A percentile compares a stretch with the other conserved stretches of the same genome.
phyloP scores from a whole-genome alignment of 2,329 filamentous ascomycete species.

The Ophiostoma sp. region DNA sequence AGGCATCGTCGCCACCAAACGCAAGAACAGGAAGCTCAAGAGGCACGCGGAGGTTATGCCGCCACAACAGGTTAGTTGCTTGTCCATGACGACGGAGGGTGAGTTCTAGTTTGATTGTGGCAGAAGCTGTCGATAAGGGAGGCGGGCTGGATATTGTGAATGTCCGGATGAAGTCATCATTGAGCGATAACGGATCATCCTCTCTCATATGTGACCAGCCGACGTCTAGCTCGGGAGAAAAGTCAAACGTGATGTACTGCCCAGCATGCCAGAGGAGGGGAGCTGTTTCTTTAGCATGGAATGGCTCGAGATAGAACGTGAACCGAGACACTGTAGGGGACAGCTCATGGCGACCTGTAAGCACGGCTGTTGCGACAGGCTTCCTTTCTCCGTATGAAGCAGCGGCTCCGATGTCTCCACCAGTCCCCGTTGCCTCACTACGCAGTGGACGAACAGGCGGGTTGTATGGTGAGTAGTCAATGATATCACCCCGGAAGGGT shows the following conservation, averaged over 20 bases:
- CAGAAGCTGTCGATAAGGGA: conserved; percentile 28
- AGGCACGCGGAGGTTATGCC: conserved; percentile 43
- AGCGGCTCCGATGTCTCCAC: neutral
- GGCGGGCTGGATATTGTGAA: conserved; percentile 71
- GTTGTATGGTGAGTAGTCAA: conserved; percentile 70
- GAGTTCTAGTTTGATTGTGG: conserved; percentile 53
- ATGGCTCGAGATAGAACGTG: conserved; percentile 35
- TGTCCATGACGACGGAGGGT: conserved; percentile 64
- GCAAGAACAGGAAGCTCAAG: conserved; percentile 65
- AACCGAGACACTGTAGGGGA: conserved; percentile 65
- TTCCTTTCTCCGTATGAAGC: neutral
- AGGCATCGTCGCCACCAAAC: conserved; percentile 59
- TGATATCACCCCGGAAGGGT: conserved; percentile 57
- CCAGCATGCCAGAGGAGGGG: conserved; percentile 56
- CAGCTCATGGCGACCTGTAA: conserved; percentile 54
- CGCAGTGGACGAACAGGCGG: conserved; percentile 62
- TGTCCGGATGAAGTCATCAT: conserved; percentile 77
- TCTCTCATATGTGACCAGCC: conserved; percentile 83
- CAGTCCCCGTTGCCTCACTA: conserved; percentile 41
- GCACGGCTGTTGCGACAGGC: conserved; percentile 42
- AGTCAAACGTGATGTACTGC: conserved; percentile 73
- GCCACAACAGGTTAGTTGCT: conserved; percentile 61
- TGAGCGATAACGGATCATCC: conserved; percentile 70
- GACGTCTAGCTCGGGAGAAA: conserved; percentile 59
- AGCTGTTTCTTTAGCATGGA: neutral